phyloP scores from a whole-genome alignment of 2,329 filamentous ascomycete genomes.

The Clarireedia sp. region DNA sequence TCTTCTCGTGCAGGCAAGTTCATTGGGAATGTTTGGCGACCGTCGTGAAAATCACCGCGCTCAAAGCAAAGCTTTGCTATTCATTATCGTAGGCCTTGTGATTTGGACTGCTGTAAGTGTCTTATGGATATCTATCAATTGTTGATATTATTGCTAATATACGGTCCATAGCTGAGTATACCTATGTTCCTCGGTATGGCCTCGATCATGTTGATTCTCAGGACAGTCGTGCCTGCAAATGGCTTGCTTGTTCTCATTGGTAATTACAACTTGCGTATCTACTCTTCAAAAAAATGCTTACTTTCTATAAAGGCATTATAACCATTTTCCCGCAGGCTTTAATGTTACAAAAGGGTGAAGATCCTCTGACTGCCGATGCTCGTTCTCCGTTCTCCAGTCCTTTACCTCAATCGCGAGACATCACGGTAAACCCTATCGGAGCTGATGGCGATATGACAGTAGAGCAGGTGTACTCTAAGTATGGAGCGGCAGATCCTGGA shows the following conservation, averaged over 20 bases:
- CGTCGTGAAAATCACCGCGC: conserved; percentile 14
- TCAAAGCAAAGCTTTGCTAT: conserved; percentile 23
- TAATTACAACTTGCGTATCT: conserved; percentile 10
- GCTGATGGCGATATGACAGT: background rate
- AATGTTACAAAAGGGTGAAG: conserved; percentile 18
- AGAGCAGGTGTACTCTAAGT: background rate
- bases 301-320: conserved; percentile 18
- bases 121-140: background rate
- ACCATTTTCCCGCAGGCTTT: conserved; percentile 22
- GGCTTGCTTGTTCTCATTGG: conserved; percentile 28
- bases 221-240: conserved; percentile 27
- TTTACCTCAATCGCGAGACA: conserved; percentile 17
- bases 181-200: conserved; percentile 28
- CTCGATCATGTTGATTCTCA: conserved; percentile 22
- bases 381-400: conserved; percentile 26
- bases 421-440: background rate
- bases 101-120: conserved; percentile 27
- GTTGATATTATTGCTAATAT: conserved; percentile 12
- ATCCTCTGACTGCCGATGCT: conserved; percentile 25
- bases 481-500: too few species aligned
- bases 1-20: conserved; percentile 20
- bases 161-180: conserved; percentile 21
- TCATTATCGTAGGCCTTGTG: conserved; percentile 22
- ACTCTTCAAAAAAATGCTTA: background rate
- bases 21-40: conserved; percentile 19